Conservation (phyloP, 2,329 filamentous ascomycete species). For the Blastomyces parvus region DNA sequence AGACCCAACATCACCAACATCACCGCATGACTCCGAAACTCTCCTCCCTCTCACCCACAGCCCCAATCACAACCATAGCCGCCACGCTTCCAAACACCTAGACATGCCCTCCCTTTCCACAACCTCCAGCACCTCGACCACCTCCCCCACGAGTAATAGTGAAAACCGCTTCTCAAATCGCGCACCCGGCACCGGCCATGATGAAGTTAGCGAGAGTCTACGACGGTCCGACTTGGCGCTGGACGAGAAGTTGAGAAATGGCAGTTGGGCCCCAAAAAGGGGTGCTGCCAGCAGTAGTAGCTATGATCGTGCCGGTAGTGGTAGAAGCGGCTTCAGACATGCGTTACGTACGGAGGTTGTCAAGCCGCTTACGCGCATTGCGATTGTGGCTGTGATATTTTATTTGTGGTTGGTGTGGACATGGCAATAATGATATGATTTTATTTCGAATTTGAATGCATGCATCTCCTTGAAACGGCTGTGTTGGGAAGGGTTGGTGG, state of each 20-base stretch:
- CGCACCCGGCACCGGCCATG: conserved; percentile 4
- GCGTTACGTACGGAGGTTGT: conserved; percentile 52
- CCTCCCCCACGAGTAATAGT: conserved; percentile 3
- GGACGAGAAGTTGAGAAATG: conserved; percentile 25
- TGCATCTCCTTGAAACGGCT: not conserved
- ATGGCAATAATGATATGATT: conserved; percentile 37
- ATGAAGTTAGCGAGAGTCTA: conserved; percentile 30
- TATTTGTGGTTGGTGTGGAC: conserved; percentile 59
- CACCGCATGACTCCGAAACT: conserved; percentile 13
- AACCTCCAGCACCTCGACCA: conserved; percentile 10
- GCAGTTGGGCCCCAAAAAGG: conserved; percentile 9
- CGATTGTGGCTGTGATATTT: conserved; percentile 52
- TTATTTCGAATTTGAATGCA: not conserved
- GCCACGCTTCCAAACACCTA: conserved; percentile 23
- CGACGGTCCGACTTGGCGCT: conserved; percentile 19
- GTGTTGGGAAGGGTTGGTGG: not conserved
- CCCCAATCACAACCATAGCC: conserved; percentile 21
- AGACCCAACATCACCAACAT: conserved; percentile 7
- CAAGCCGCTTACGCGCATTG: conserved; percentile 53
- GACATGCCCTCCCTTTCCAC: conserved; percentile 20
- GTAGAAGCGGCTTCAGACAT: conserved; percentile 26
- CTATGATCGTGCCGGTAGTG: conserved; percentile 14
- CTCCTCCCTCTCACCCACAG: conserved; percentile 25
- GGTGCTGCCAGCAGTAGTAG: not conserved
- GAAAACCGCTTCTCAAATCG: conserved; percentile 13